Percentiles rank a stretch among this genome's conserved stretches.
Conservation (phyloP, 148 eudicot genomes). For the Simmondsia chinensis region DNA sequence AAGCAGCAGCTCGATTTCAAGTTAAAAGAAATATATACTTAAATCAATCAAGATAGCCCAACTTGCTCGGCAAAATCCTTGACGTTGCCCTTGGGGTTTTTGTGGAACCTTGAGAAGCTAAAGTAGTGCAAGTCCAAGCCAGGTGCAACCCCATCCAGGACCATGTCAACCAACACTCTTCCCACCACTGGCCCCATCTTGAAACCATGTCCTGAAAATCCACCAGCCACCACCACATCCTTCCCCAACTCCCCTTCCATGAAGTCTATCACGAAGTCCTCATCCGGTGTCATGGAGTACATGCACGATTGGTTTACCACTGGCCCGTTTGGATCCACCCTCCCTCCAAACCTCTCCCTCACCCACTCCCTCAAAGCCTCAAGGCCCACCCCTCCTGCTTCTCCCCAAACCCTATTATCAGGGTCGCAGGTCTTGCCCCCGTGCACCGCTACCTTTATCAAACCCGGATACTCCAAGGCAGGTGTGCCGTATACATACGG, state of each 20-base stretch:
- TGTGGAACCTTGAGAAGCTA: constrained; percentile 52
- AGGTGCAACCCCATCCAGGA: constrained; percentile 29
- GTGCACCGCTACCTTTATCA: constrained; percentile 60
- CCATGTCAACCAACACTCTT: constrained; percentile 48
- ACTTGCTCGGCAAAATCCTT: constrained; percentile 69
- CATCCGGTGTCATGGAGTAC: constrained; percentile 88
- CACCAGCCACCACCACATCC: constrained; percentile 73
- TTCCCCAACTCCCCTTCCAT: constrained; percentile 72
- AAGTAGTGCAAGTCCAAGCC: constrained; percentile 50
- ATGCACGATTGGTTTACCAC: constrained; percentile 60
- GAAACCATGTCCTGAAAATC: constrained; percentile 95
- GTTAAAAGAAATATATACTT: too few relatives aligned
- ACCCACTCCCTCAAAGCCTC: constrained; percentile 56
- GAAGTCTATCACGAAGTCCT: constrained; percentile 75
- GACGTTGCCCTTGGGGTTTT: constrained; percentile 49
- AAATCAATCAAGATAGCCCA: too few relatives aligned
- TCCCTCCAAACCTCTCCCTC: constrained; percentile 32
- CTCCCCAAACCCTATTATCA: constrained; percentile 43
- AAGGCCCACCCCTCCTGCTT: constrained; percentile 11
- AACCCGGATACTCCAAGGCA: constrained; percentile 66
- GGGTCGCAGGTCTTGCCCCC: constrained; percentile 63
- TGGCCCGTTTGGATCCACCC: constrained; percentile 38
- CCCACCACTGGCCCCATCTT: constrained; percentile 91
- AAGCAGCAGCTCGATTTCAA: too few relatives aligned
- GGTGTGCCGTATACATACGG: constrained; percentile 86